phyloP scores from a whole-genome alignment of 2,329 filamentous ascomycete species.

The Scytalidium sp. region DNA sequence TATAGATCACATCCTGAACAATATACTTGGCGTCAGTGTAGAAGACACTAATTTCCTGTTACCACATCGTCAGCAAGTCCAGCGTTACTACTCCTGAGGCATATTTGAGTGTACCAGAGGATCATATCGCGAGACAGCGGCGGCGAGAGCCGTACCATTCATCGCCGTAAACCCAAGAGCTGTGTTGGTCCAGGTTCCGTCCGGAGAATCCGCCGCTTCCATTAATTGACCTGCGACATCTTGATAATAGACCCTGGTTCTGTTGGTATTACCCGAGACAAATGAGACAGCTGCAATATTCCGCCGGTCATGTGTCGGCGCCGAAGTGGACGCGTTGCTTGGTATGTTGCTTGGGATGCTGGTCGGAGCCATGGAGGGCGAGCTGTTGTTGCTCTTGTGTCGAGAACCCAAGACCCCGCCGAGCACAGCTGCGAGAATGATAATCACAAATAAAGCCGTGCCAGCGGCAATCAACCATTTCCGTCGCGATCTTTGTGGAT shows the following conservation, averaged over 20 bases:
- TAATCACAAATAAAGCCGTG: not conserved
- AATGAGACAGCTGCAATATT: constrained; percentile 14
- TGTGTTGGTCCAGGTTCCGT: constrained; percentile 7
- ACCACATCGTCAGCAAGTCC: not conserved
- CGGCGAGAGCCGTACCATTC: constrained; percentile 11
- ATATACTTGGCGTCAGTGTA: constrained; percentile 11
- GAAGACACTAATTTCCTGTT: constrained; percentile 12
- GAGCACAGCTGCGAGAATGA: constrained; percentile 8
- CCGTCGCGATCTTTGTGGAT: not conserved
- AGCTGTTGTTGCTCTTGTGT: not conserved
- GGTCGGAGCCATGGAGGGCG: not conserved
- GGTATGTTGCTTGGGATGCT: not conserved
- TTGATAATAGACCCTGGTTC: constrained; percentile 13
- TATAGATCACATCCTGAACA: constrained; percentile 13
- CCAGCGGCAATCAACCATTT: constrained; percentile 2
- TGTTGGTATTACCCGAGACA: constrained; percentile 4
- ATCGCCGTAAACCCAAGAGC: constrained; percentile 5
- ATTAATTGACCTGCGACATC: constrained; percentile 8
- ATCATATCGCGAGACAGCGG: constrained; percentile 8
- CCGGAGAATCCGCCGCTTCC: constrained; percentile 7
- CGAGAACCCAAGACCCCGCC: constrained; percentile 6
- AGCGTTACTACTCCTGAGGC: no score
- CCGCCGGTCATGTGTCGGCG: not conserved
- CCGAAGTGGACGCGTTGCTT: not conserved
- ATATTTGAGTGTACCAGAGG: constrained; percentile 2